Evolutionary conservation across 768 basidiomycete genomes (phyloP).

Genomic region (Pluteus cervinus): DNA sequence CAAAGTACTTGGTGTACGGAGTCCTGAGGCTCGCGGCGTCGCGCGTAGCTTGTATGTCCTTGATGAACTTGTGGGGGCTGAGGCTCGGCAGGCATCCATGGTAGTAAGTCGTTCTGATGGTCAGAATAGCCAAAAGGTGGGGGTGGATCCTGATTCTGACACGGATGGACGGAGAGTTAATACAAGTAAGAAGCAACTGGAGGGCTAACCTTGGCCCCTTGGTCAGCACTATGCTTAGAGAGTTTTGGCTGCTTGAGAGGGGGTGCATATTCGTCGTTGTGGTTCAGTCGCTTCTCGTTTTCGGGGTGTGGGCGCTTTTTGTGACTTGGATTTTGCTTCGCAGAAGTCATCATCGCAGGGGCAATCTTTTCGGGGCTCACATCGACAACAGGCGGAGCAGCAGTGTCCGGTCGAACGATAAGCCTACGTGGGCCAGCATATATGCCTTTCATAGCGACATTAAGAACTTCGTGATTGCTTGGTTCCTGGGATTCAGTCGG

Average conservation of each 20-base stretch:
- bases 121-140: constrained; percentile 1
- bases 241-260: constrained; percentile 10
- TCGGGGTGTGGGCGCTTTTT: constrained; percentile 3
- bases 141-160: constrained; percentile 3
- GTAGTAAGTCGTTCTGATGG: constrained; percentile 2
- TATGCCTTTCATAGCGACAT: constrained; percentile 5
- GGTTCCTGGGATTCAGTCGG: constrained; percentile 9
- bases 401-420: constrained; percentile 19
- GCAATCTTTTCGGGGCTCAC: constrained; percentile 4
- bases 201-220: no score
- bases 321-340: constrained; percentile 16
- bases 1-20: constrained; percentile 15
- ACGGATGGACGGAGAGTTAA: constrained; percentile 10
- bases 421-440: constrained; percentile 2
- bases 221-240: constrained; percentile 11
- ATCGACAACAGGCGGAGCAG: constrained; percentile 15
- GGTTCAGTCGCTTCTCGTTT: constrained; percentile 4
- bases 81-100: constrained; percentile 1
- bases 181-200: no score
- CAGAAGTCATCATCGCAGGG: constrained; percentile 16
- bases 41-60: no score
- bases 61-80: constrained; percentile 1
- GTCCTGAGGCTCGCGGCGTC: no score
- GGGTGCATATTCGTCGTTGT: constrained; percentile 9
- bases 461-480: constrained; percentile 9